A percentile compares a stretch with the other conserved stretches of the same genome.
phyloP scores from a whole-genome alignment of 2,329 filamentous ascomycete genomes.

The Tolypocladium album region DNA sequence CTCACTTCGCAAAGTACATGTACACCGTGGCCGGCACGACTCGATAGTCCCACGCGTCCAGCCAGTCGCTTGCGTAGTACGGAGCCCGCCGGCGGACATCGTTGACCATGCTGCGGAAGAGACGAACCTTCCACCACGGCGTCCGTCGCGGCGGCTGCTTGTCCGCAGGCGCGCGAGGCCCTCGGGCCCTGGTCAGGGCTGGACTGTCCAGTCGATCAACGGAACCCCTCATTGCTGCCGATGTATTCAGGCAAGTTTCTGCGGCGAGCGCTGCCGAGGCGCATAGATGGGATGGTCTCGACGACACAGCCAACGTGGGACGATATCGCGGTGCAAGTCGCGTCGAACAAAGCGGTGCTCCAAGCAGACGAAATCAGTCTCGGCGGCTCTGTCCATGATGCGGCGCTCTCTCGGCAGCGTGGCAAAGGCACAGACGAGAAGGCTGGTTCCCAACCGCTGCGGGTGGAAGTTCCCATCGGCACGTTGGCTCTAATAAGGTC shows the following conservation, averaged over 20 bases:
- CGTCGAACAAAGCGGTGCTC: not conserved
- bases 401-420: not conserved
- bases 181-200: not conserved
- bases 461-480: not conserved
- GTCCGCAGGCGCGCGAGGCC: not conserved
- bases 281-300: not conserved
- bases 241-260: not conserved
- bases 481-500: not conserved
- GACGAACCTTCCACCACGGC: conserved; percentile 62
- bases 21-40: conserved; percentile 80
- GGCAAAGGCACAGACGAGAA: not conserved
- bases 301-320: not conserved
- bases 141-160: no score
- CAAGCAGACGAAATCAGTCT: not conserved
- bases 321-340: not conserved
- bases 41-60: conserved; percentile 81
- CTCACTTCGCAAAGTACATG: conserved; percentile 91
- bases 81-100: conserved; percentile 66
- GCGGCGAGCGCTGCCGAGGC: no score
- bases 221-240: not conserved
- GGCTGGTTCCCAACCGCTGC: not conserved
- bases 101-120: conserved; percentile 71
- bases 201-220: not conserved
- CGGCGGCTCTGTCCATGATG: not conserved
- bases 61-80: conserved; percentile 75